Evolutionary conservation across 768 basidiomycete genomes (phyloP).

Genomic region (Kwoniella sp.): DNA sequence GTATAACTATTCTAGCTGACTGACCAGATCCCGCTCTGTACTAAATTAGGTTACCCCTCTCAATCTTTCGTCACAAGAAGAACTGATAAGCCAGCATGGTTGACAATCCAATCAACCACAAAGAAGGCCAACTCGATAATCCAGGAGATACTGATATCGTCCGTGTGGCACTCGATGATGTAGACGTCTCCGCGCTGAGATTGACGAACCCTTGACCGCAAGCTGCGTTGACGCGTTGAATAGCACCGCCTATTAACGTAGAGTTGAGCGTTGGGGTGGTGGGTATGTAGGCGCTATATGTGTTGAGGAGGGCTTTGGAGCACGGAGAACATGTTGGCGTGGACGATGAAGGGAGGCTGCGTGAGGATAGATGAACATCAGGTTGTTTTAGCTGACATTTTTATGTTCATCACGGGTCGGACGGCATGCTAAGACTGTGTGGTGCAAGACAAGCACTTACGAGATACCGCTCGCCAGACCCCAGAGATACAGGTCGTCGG

Average conservation of each 20-base stretch:
- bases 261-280: constrained; percentile 37
- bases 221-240: constrained; percentile 35
- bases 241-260: constrained; percentile 35
- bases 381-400: no score
- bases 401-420: no score
- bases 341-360: constrained; percentile 38
- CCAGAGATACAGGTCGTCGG: constrained; percentile 51
- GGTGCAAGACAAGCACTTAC: no score
- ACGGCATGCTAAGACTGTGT: no score
- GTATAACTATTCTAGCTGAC: no score
- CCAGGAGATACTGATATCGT: not conserved
- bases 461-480: constrained; percentile 36
- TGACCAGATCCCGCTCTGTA: no score
- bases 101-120: not conserved
- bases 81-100: not conserved
- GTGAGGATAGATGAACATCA: constrained; percentile 8
- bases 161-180: not conserved
- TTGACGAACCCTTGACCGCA: constrained; percentile 38
- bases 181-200: constrained; percentile 9
- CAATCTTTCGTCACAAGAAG: no score
- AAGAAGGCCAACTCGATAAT: not conserved
- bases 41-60: no score
- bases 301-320: constrained; percentile 33
- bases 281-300: constrained; percentile 25
- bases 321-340: constrained; percentile 47